Base-by-base conservation (phyloP, 306 rosid genomes). In the Vachellia pachyceras region DNA sequence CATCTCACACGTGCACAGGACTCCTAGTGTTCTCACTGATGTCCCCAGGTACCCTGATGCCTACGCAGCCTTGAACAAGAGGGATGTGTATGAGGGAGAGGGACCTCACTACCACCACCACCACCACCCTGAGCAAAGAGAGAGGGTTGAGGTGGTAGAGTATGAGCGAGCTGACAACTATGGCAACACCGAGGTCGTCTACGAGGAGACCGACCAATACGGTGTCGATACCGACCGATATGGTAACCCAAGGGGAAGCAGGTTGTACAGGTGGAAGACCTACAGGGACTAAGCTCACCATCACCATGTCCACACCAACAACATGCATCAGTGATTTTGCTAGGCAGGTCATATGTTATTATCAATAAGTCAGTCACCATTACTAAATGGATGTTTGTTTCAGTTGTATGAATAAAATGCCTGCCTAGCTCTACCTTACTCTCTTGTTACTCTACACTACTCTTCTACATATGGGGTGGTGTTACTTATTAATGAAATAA, bases 101-200 rank as follows among this genome's bases (percentile, higher is more conserved):
- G 66, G 55, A 0, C 40, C 80, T 0, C 11, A 8, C 72, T 14
- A 44, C 25, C 73, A 42, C 73, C 77, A 63, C 79, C 75, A 25
- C 55, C 33, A 3, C 29, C 61, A 3, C 50, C 87, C 92, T 0
- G 86, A 77, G 45, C 33, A 37, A 6, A 69, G 39, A 3, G 88
- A 86, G 74, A 83, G 69, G 45, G 89, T 88, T 47, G 84, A 83
- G 33, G 89, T 85, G 73, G 60, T 84, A 0, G 89, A 85, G 75
- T 76, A 84, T 33, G 74, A 86, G 77, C 52, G 15, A 1, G 77
- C 77, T 15, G 86, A 60, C 49, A 25, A 76, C 57, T 49, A 54
- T 29, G 78, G 86, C 10, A 77, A 45, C 39, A 5, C 66, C 10
- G 66, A 69, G 33, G 88, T 47, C 5, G 46, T 71, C 17, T 61